Conservation (phyloP, 805 yeast species). For the Candida arabinofermentans region DNA sequence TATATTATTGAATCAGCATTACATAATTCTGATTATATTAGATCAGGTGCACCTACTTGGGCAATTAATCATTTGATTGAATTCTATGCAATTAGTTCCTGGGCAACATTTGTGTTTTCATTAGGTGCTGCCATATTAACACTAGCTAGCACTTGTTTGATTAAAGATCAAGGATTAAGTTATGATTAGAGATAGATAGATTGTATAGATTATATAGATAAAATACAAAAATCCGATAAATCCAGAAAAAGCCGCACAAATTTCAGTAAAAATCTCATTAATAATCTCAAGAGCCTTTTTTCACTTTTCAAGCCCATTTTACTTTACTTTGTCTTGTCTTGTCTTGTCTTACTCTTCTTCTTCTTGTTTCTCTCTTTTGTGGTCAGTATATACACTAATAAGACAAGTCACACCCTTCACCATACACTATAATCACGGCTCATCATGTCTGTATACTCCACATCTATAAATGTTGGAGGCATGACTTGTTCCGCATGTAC, state of each 20-base stretch:
- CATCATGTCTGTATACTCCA: slow-evolving; percentile 7
- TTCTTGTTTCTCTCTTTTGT: neutral
- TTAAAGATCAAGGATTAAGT: slow-evolving; percentile 37
- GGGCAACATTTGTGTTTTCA: slow-evolving; percentile 47
- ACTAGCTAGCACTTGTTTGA: slow-evolving; percentile 38
- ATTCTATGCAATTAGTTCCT: slow-evolving; percentile 51
- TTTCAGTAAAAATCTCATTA: too few species aligned
- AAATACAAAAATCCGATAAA: neutral
- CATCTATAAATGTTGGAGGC: slow-evolving; percentile 45
- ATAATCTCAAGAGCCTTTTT: too few species aligned
- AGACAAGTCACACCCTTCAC: too few species aligned
- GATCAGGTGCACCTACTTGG: slow-evolving; percentile 47
- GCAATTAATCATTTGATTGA: slow-evolving; percentile 42
- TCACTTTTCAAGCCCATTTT: neutral
- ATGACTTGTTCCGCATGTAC: slow-evolving; percentile 94
- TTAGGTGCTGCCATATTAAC: slow-evolving; percentile 38
- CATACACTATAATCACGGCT: too few species aligned
- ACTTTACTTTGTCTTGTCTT: neutral
- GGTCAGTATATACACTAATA: too few species aligned
- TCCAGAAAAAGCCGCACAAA: neutral
- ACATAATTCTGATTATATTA: slow-evolving; percentile 52
- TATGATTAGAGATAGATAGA: slow-evolving; percentile 25
- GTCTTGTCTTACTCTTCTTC: neutral
- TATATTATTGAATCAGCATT: slow-evolving; percentile 49
- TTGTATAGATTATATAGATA: neutral